phyloP scores from a whole-genome alignment of 2,329 filamentous ascomycete species.

The Annulohypoxylon truncatum region DNA sequence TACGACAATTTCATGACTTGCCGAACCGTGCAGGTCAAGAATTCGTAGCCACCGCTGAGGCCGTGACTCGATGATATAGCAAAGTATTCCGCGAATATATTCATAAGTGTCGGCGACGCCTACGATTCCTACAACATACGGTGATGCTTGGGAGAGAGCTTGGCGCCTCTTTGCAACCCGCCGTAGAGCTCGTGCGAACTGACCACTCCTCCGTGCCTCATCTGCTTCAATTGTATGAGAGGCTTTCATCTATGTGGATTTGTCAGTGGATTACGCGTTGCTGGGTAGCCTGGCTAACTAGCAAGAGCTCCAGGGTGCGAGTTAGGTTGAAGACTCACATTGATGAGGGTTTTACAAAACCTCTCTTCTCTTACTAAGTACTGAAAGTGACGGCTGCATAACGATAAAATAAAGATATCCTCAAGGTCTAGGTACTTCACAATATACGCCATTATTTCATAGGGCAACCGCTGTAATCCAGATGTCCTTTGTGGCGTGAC shows the following conservation, averaged over 20 bases:
- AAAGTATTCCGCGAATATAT: slow-evolving; percentile 72
- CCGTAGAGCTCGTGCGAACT: slow-evolving; percentile 66
- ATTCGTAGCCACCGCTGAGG: slow-evolving; percentile 61
- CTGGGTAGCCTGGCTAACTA: slow-evolving; percentile 12
- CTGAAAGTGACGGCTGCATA: slow-evolving; percentile 63
- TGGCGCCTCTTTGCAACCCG: slow-evolving; percentile 69
- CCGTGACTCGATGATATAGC: slow-evolving; percentile 65
- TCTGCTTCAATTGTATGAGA: slow-evolving; percentile 49
- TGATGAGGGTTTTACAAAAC: slow-evolving; percentile 67
- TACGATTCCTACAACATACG: slow-evolving; percentile 70
- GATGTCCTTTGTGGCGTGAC: slow-evolving; percentile 30
- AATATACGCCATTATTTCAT: slow-evolving; percentile 73
- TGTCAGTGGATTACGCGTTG: slow-evolving; percentile 46
- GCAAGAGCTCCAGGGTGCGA: neutral
- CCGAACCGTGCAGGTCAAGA: slow-evolving; percentile 65
- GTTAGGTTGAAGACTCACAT: slow-evolving; percentile 58
- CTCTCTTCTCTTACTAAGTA: slow-evolving; percentile 64
- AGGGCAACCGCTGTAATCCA: slow-evolving; percentile 60
- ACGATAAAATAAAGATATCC: slow-evolving; percentile 68
- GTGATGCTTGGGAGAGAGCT: slow-evolving; percentile 70
- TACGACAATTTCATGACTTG: slow-evolving; percentile 65
- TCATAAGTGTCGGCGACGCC: slow-evolving; percentile 70
- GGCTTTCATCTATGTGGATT: slow-evolving; percentile 49
- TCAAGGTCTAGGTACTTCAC: slow-evolving; percentile 65
- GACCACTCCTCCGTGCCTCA: slow-evolving; percentile 46